Evolutionary conservation across 139 green algal species (phyloP).

Genomic region (Chloropicon primus): DNA sequence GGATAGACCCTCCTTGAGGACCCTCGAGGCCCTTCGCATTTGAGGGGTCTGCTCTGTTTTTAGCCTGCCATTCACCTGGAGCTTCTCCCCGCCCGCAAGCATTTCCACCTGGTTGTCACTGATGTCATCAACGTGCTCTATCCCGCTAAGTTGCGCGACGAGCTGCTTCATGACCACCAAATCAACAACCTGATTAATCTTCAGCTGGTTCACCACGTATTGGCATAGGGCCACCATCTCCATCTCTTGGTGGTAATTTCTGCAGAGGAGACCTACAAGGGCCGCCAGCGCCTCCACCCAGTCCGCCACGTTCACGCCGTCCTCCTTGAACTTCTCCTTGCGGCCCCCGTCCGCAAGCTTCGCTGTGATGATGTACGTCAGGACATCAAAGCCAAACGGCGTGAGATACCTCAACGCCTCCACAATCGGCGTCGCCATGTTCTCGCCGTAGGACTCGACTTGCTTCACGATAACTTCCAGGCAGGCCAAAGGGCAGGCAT

Average conservation of each 20-base stretch:
- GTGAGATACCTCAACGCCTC: constrained; percentile 62
- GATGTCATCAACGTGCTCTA: constrained; percentile 34
- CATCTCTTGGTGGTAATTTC: constrained; percentile 14
- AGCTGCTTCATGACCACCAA: constrained; percentile 55
- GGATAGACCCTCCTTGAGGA: constrained; percentile 11
- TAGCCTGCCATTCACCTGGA: constrained; percentile 19
- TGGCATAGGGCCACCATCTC: constrained; percentile 28
- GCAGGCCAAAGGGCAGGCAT: constrained; percentile 31
- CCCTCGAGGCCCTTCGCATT: constrained; percentile 15
- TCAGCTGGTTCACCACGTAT: constrained; percentile 61
- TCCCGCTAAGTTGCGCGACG: constrained; percentile 40
- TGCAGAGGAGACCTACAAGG: constrained; percentile 44
- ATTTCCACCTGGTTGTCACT: constrained; percentile 39
- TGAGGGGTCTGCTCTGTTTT: background rate
- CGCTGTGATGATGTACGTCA: constrained; percentile 54
- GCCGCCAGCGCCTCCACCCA: constrained; percentile 55
- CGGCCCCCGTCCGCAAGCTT: constrained; percentile 21
- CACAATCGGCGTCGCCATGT: constrained; percentile 50
- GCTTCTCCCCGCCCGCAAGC: constrained; percentile 34
- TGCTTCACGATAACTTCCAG: constrained; percentile 32
- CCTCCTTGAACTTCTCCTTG: constrained; percentile 40
- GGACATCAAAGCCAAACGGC: constrained; percentile 37
- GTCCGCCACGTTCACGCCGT: constrained; percentile 61
- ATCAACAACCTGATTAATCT: constrained; percentile 41
- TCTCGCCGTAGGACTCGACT: constrained; percentile 16